phyloP scores from a whole-genome alignment of 23 red algal genomes.

The Gracilaria caudata region DNA sequence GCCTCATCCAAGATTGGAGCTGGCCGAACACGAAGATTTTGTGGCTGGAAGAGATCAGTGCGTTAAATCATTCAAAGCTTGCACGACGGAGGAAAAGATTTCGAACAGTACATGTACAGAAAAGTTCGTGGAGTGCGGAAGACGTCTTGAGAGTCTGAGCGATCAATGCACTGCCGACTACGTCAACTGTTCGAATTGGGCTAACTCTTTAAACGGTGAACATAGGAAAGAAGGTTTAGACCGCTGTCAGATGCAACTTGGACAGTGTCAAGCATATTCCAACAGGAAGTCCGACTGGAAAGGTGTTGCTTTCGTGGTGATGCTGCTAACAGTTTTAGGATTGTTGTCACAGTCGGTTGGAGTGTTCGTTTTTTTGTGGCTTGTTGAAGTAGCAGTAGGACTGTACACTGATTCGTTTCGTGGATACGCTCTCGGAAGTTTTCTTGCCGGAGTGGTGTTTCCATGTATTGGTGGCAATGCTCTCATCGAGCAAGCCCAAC shows the following conservation, averaged over 20 bases:
- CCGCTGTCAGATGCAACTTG: not conserved
- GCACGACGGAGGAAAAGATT: not conserved
- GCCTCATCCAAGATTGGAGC: not conserved
- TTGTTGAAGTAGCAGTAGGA: not conserved
- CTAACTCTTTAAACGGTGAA: not conserved
- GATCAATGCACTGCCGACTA: not conserved
- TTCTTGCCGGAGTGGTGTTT: not conserved
- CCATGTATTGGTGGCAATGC: not conserved
- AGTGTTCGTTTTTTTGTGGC: not conserved
- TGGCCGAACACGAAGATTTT: not conserved
- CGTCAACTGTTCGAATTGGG: not conserved
- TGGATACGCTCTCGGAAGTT: not conserved
- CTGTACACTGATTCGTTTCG: not conserved
- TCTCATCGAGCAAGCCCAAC: too few relatives aligned
- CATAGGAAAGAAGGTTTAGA: not conserved
- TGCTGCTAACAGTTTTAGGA: not conserved
- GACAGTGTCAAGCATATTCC: not conserved
- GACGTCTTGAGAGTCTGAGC: not conserved
- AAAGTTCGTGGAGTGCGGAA: not conserved
- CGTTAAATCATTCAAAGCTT: not conserved
- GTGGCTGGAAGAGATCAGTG: not conserved
- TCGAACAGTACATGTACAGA: not conserved
- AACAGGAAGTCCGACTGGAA: not conserved
- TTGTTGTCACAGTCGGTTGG: not conserved
- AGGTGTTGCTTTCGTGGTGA: not conserved